Evolutionary conservation across 2,329 filamentous ascomycete species (phyloP), one percentile per base, ranked within the genome.

Genomic region (Aspergillus terreus): DNA sequence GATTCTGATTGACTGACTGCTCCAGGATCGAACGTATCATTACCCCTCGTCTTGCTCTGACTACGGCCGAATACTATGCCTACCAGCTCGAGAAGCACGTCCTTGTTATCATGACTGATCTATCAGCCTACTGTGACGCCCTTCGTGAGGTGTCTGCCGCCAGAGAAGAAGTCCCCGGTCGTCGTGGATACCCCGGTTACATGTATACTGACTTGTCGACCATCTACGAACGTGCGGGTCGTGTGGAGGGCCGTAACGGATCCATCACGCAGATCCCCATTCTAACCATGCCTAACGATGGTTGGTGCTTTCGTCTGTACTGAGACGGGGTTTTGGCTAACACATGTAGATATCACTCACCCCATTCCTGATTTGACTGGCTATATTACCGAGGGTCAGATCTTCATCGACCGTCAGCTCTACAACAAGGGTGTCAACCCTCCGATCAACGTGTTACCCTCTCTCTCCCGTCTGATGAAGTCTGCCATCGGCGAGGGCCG

Each of bases 191-290:
- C 80, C 94, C 94, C 49, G 94, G 94, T 89, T 99, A 99, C 83
- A 99, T 99, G 94, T 99, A 99, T 82, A 99, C 94, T 63, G 95
- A 99, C 84, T 88, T 99, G 85, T 96, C 94, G 54, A 99, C 94
- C 69, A 96, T 99, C 67, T 99, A 99, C 81, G 94, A 99, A 78
- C 92, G 94, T 78, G 94, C 94, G 63, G 94, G 94, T 69, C 94
- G 94, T 88, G 94, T 99, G 46, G 81, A 90, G 68, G 95, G 95
- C 64, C 89, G 95, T 64, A 96, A 97, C 68, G 94, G 95, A 55
- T 99, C 94, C 65, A 99, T 99, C 66, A 99, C 95, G 17, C 94
- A 99, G 78, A 96, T 99, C 66, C 94, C 94, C 54, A 99, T 99
- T 71, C 75, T 99, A 76, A 96, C 94, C 63, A 99, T 99, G 94